Evolutionary conservation across 2,329 filamentous ascomycete genomes (phyloP), one percentile per base, ranked within the genome.

Genomic region (Aspergillus costaricaensis): DNA sequence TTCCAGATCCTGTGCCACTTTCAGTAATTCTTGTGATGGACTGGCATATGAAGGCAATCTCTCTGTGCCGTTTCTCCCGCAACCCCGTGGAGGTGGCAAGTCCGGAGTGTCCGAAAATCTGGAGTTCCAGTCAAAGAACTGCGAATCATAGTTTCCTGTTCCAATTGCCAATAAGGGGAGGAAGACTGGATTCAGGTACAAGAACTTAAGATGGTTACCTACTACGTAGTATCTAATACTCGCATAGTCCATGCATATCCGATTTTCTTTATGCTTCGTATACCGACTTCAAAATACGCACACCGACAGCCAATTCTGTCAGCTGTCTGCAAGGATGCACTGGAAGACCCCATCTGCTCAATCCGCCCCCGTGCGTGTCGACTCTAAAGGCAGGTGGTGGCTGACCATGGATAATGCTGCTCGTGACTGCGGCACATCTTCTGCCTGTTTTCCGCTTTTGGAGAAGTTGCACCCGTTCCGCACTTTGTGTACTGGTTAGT

Each of bases 41-140:
- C 25, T 32, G 47, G 32, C 32, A 36, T 36, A 36, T 50, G 27
- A 27, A 30, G 25, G 23, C 25, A 27, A 27, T n/a, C 25, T 36
- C 10, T 36, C 32, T 36, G 25, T 50, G 23, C 47, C 25, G 30
- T 4, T 50, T 50, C 44, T 49, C 47, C 47, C 47, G 47, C 15
- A 19, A 27, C 47, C 47, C 25, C 47, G 47, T 50, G 47, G 47
- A 50, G 47, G 47, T 50, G 47, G 47, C 47, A 50, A 50, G n/a
- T 49, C 44, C 23, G 44, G 23, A 49, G 44, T 12, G 32, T 49
- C 21, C 15, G 25, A 23, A 49, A 12, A 43, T 36, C 32, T 36
- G 32, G 32, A 36, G 12, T 36, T 5, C 32, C 32, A 14, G 32
- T 36, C 5, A 36, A 14, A 36, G 10, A 14, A 36, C 21, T 44